phyloP scores from a whole-genome alignment of 768 basidiomycete genomes.

The Zangia roseola region DNA sequence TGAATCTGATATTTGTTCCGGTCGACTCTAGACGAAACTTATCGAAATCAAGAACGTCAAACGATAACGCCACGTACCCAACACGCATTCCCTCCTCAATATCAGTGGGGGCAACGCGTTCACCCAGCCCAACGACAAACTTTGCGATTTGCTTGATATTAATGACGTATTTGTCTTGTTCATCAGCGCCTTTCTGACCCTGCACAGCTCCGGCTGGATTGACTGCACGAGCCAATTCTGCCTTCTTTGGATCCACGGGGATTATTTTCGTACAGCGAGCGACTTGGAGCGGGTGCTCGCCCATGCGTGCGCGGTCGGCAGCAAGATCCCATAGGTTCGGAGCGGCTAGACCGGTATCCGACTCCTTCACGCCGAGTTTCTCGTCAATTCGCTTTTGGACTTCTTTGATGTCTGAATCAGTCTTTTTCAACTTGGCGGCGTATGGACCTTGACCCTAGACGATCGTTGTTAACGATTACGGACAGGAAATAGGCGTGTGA shows the following conservation, averaged over 20 bases:
- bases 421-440: constrained; percentile 81
- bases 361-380: constrained; percentile 98
- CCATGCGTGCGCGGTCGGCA: constrained; percentile 89
- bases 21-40: constrained; percentile 64
- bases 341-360: constrained; percentile 94
- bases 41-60: background rate
- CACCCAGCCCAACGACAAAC: constrained; percentile 96
- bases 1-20: constrained; percentile 98
- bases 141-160: constrained; percentile 99
- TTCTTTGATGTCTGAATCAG: constrained; percentile 90
- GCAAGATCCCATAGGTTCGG: constrained; percentile 98
- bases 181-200: constrained; percentile 95
- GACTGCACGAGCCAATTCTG: constrained; percentile 74
- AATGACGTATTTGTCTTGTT: constrained; percentile 99
- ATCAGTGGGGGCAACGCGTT: constrained; percentile 95
- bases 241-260: constrained; percentile 70
- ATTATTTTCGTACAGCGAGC: constrained; percentile 99
- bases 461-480: background rate
- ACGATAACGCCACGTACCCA: constrained; percentile 59
- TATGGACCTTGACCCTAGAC: constrained; percentile 97
- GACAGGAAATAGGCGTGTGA: constrained; percentile 1
- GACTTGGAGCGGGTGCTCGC: constrained; percentile 92
- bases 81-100: constrained; percentile 99
- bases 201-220: constrained; percentile 76
- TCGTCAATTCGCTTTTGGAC: constrained; percentile 97